phyloP scores from a whole-genome alignment of 805 yeast genomes.

The Candida gorgasii region DNA sequence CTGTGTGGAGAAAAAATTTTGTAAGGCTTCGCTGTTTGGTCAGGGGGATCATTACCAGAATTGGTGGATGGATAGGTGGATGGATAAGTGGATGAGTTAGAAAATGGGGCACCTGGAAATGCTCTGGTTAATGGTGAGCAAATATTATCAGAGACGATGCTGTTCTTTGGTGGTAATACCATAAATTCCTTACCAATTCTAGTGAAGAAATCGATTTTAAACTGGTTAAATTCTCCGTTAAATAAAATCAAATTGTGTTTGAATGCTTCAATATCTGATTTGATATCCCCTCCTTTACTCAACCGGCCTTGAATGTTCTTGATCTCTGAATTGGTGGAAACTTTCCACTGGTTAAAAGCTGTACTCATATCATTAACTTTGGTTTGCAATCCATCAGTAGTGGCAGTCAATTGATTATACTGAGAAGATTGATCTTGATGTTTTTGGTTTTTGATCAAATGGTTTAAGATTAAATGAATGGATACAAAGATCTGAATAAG shows the following conservation, averaged over 20 bases:
- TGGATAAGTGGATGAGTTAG: background rate
- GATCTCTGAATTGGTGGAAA: background rate
- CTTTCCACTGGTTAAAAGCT: background rate
- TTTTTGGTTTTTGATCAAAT: slow-evolving; percentile 3
- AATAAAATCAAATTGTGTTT: slow-evolving; percentile 7
- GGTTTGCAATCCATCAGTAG: background rate
- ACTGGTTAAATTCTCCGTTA: slow-evolving; percentile 11
- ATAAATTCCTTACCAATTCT: slow-evolving; percentile 9
- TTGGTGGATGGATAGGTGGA: background rate
- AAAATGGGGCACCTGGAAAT: background rate
- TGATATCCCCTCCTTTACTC: slow-evolving; percentile 21
- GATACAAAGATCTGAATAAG: slow-evolving; percentile 8
- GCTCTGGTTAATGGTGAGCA: background rate
- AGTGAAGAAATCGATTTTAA: slow-evolving; percentile 13
- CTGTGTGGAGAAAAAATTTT: background rate
- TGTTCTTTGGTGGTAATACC: slow-evolving; percentile 9
- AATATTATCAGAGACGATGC: background rate
- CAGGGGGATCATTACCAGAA: background rate
- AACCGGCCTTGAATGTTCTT: slow-evolving; percentile 18
- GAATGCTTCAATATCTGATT: slow-evolving; percentile 14
- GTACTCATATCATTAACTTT: background rate
- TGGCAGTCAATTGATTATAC: background rate
- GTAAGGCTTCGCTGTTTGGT: background rate
- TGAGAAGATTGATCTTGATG: background rate
- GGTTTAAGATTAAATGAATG: slow-evolving; percentile 1